Conservation (phyloP, 192 early-diverging fungal genomes). For the Podochytrium sp. region DNA sequence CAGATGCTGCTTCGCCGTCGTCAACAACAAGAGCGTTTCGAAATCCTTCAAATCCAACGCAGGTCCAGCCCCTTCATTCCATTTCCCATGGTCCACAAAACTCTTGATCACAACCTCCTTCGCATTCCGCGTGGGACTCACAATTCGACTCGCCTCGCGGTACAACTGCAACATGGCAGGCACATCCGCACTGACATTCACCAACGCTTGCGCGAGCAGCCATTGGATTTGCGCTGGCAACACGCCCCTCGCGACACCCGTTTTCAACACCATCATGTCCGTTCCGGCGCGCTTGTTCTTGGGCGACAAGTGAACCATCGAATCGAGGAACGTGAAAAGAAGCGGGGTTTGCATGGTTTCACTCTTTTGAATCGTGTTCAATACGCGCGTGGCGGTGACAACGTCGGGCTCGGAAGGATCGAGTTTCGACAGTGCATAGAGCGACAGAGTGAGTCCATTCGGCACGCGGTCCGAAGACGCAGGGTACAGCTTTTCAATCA, state of each 20-base stretch:
- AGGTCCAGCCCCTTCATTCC: not conserved
- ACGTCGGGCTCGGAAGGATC: not conserved
- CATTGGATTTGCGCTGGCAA: not conserved
- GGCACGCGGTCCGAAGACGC: not conserved
- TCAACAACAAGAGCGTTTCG: not conserved
- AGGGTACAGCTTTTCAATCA: slow-evolving; percentile 6
- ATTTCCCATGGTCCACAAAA: not conserved
- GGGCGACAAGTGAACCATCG: not conserved
- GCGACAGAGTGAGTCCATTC: not conserved
- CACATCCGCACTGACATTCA: not conserved
- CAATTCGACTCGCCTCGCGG: not conserved
- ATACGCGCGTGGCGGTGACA: not conserved
- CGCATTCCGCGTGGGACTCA: not conserved
- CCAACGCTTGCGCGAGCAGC: not conserved
- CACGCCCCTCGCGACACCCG: not conserved
- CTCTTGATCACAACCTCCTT: not conserved
- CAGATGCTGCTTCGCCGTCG: too few species aligned
- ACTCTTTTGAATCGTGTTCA: not conserved
- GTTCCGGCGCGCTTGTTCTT: not conserved
- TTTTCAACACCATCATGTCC: not conserved
- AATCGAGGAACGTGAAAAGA: not conserved
- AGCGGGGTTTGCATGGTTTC: not conserved
- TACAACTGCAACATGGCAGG: not conserved
- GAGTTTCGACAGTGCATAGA: not conserved
- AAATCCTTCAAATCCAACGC: not conserved